phyloP scores from a whole-genome alignment of 225 moss, liverwort and hornwort genomes.

The Pseudoscleropodium purum region DNA sequence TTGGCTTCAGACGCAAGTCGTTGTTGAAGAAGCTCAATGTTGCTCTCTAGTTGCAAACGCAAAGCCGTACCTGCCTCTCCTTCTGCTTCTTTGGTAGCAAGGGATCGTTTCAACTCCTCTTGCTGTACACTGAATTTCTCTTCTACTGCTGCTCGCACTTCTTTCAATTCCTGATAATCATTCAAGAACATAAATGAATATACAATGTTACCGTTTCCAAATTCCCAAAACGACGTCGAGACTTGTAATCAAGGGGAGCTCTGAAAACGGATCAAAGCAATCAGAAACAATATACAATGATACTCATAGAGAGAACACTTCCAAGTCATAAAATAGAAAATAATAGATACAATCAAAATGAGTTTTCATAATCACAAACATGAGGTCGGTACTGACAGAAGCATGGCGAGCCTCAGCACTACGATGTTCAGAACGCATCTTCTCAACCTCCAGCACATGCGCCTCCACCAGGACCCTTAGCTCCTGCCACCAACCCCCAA shows the following conservation, averaged over 20 bases:
- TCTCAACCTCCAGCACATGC: slow-evolving; percentile 70
- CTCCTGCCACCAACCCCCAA: slow-evolving; percentile 40
- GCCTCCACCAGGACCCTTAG: slow-evolving; percentile 74
- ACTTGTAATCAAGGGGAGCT: background rate
- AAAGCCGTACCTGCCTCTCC: slow-evolving; percentile 53
- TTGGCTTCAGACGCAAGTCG: slow-evolving; percentile 79
- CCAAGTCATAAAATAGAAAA: background rate
- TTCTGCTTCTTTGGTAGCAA: slow-evolving; percentile 54
- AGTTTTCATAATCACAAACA: background rate
- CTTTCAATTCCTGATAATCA: slow-evolving; percentile 60
- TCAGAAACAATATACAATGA: background rate
- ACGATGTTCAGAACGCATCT: slow-evolving; percentile 75
- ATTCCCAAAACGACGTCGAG: background rate
- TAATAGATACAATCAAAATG: background rate
- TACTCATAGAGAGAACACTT: background rate
- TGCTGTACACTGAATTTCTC: slow-evolving; percentile 56
- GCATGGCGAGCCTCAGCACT: slow-evolving; percentile 72
- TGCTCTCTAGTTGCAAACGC: slow-evolving; percentile 62
- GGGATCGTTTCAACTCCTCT: slow-evolving; percentile 60
- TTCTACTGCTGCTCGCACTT: slow-evolving; percentile 40
- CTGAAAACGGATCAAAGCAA: background rate
- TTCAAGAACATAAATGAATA: background rate
- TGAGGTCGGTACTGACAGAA: slow-evolving; percentile 24
- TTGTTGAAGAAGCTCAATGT: slow-evolving; percentile 82
- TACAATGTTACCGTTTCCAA: background rate